Evolutionary conservation across 2,329 filamentous ascomycete genomes (phyloP).

Genomic region (Xylariaceae sp.): DNA sequence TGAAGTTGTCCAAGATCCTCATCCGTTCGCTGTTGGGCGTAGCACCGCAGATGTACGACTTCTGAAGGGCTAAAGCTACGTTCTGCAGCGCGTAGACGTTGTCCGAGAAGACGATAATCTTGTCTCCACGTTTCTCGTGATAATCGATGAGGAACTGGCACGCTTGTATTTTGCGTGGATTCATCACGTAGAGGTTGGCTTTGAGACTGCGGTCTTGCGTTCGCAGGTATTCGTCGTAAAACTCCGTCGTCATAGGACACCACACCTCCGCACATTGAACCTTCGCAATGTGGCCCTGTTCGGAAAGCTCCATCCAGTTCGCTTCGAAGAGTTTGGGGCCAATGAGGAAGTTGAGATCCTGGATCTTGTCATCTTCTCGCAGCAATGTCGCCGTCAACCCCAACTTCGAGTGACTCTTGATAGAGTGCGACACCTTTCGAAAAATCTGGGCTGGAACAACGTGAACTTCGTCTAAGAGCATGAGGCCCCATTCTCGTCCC

Average conservation of each 20-base stretch:
- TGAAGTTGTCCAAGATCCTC: conserved; percentile 86
- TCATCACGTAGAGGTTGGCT: conserved; percentile 81
- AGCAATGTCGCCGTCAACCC: conserved; percentile 90
- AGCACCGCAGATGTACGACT: conserved; percentile 86
- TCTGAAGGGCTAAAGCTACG: conserved; percentile 77
- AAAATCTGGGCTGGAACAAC: conserved; percentile 97
- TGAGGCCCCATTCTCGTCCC: conserved; percentile 88
- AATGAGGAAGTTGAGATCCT: conserved; percentile 93
- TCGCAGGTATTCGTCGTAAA: conserved; percentile 87
- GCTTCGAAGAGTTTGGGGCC: conserved; percentile 97
- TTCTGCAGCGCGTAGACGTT: conserved; percentile 88
- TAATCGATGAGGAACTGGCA: conserved; percentile 98
- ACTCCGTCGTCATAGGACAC: conserved; percentile 99
- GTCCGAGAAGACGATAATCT: conserved; percentile 97
- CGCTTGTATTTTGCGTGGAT: conserved; percentile 92
- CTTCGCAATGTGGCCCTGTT: conserved; percentile 92
- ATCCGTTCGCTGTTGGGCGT: conserved; percentile 83
- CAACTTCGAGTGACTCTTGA: conserved; percentile 92
- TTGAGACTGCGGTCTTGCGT: conserved; percentile 32
- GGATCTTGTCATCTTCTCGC: conserved; percentile 97
- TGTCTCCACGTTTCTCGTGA: conserved; percentile 89
- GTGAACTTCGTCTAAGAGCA: conserved; percentile 96
- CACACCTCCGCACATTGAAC: conserved; percentile 98
- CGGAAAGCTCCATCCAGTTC: conserved; percentile 98
- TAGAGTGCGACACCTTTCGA: conserved; percentile 83